Evolutionary conservation across 495 filamentous ascomycete genomes (phyloP), one percentile per base, ranked within the genome.

Genomic region (Aspergillus saccharolyticus): DNA sequence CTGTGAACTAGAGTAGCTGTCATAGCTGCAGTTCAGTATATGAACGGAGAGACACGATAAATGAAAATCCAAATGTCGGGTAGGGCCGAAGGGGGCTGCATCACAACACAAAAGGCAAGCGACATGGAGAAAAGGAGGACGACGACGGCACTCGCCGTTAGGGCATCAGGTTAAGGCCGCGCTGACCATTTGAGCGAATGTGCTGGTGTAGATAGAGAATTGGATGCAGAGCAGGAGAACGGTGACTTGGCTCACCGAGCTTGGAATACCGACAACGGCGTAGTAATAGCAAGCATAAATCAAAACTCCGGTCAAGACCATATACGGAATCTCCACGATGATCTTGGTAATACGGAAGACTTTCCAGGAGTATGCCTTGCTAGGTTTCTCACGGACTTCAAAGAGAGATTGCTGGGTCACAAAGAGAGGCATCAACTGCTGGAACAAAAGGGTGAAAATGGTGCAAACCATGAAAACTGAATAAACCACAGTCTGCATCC

Each of bases 381-480:
- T 9, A 5, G 5, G 33, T 12, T 15, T 5, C 10, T 39, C 33
- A 12, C 33, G 33, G 12, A 15, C 33, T 39, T 39, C 33, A 12
- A 6, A 39, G 12, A 15, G 7, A 2, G 4, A 5, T 5, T 12
- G 33, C 7, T 39, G 5, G 2, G 2, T 12, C 6, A 39, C 2
- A 12, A 39, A 39, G 4, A 2, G 33, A 2, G 33, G 33, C 7
- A 39, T 80, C 7, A 87, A 70, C 65, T 83, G 83, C 55, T 84
- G 76, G 0, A 78, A 76, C 0, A 85, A 64, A 0, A 75, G 74
- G 0, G 76, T 75, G 43, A 80, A 81, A 44, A 82, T 77, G 5
- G 82, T 81, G 24, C 80, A 77, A 17, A 80, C 65, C 78, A 87
- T 81, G 69, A 88, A 88, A 33, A 83, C 72, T 16, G 81, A 78